Evolutionary conservation across 2,329 filamentous ascomycete genomes (phyloP).

Genomic region (Sphaerulina vaccinii): DNA sequence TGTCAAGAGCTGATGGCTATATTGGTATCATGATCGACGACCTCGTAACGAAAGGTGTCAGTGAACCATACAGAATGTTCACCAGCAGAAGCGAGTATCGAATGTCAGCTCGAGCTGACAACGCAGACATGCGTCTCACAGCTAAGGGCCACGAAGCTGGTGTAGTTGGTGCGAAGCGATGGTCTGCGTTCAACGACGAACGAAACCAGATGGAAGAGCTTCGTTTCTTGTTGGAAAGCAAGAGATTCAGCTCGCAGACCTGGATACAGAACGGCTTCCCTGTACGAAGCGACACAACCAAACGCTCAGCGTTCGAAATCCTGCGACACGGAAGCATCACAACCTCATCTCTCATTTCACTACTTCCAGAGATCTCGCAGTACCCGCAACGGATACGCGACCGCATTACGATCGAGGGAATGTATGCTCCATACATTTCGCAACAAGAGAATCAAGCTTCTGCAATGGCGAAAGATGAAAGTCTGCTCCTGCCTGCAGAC

Average conservation of each 20-base stretch:
- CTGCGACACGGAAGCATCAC: constrained; percentile 65
- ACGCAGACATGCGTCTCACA: constrained; percentile 86
- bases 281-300: constrained; percentile 63
- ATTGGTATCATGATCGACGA: constrained; percentile 99
- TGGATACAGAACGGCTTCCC: constrained; percentile 72
- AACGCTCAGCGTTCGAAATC: constrained; percentile 75
- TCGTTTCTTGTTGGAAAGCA: constrained; percentile 57
- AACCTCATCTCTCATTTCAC: constrained; percentile 57
- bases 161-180: constrained; percentile 75
- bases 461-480: constrained; percentile 73
- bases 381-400: constrained; percentile 61
- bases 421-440: constrained; percentile 82
- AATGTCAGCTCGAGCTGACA: constrained; percentile 88
- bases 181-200: constrained; percentile 67
- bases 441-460: constrained; percentile 67
- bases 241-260: constrained; percentile 57
- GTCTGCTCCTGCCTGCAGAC: constrained; percentile 66
- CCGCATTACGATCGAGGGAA: constrained; percentile 76
- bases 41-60: constrained; percentile 92
- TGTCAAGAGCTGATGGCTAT: constrained; percentile 85
- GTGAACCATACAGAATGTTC: constrained; percentile 98
- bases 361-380: constrained; percentile 55
- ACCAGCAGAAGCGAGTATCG: constrained; percentile 93
- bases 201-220: constrained; percentile 63
- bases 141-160: constrained; percentile 72